phyloP scores from a whole-genome alignment of 73 alveolate genomes.

The Blepharisma japonicum region DNA sequence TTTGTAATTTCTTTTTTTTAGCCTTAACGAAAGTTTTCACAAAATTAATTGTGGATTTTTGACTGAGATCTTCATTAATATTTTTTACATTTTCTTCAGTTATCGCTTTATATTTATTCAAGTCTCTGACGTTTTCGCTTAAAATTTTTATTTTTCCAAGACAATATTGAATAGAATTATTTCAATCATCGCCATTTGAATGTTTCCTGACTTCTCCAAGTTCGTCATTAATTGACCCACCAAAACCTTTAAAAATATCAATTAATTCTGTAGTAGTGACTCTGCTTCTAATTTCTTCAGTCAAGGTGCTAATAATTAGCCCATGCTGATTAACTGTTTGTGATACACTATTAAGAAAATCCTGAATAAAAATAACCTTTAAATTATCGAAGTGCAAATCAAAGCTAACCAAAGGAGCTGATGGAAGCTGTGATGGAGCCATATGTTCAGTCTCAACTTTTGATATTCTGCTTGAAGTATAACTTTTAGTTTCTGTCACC shows the following conservation, averaged over 20 bases:
- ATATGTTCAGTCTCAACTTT: too few relatives aligned
- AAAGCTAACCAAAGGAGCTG: conserved; percentile 23
- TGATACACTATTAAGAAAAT: conserved; percentile 17
- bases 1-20: conserved; percentile 3
- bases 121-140: neutral
- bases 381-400: conserved; percentile 8
- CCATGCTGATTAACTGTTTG: neutral
- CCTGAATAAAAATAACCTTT: conserved; percentile 8
- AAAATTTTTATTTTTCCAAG: neutral
- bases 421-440: neutral
- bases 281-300: conserved; percentile 10
- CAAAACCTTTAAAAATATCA: conserved; percentile 7
- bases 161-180: neutral
- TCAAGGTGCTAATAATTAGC: neutral
- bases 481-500: too few relatives aligned
- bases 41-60: neutral
- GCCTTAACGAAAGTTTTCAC: neutral
- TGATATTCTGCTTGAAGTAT: too few relatives aligned
- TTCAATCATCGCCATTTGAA: neutral
- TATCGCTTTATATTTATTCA: neutral
- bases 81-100: neutral
- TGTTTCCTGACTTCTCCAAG: conserved; percentile 1
- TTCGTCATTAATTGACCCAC: neutral
- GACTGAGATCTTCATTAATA: neutral
- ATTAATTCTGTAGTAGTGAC: neutral